These are phyloP conservation scores for Hericium coralloides DNA, from an alignment of 768 basidiomycete genomes.

Conservation along the genomic window DNA sequence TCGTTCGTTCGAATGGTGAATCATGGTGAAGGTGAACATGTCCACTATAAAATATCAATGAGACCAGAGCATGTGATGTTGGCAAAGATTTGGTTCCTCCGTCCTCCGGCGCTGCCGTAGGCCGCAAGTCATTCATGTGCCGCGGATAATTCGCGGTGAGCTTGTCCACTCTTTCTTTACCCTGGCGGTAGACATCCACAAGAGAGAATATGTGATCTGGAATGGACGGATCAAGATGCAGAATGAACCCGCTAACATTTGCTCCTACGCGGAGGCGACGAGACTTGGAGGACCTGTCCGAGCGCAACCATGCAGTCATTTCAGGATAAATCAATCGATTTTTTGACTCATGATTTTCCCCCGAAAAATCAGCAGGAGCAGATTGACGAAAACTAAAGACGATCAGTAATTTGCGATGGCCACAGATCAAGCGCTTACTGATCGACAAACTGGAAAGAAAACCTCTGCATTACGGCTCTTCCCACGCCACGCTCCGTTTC, in stretches of 20 bases:
- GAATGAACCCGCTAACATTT: slow-evolving; percentile 73
- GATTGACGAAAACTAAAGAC: slow-evolving; percentile 71
- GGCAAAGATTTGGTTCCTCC: slow-evolving; percentile 20
- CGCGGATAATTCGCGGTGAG: slow-evolving; percentile 50
- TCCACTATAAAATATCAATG: slow-evolving; percentile 78
- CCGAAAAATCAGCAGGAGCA: slow-evolving; percentile 57
- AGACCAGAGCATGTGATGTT: slow-evolving; percentile 53
- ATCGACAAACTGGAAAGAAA: slow-evolving; percentile 82
- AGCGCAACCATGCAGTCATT: slow-evolving; percentile 67
- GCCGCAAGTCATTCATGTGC: slow-evolving; percentile 17
- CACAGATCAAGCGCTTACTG: slow-evolving; percentile 35
- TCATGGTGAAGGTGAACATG: slow-evolving; percentile 65
- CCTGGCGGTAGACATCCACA: slow-evolving; percentile 76
- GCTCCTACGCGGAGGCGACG: slow-evolving; percentile 56
- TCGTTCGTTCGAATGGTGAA: not conserved
- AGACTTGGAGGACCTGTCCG: slow-evolving; percentile 37
- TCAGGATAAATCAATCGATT: slow-evolving; percentile 75
- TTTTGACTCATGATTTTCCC: slow-evolving; percentile 54
- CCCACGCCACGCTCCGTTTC: slow-evolving; percentile 69
- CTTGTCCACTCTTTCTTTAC: slow-evolving; percentile 67
- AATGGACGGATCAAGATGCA: slow-evolving; percentile 78
- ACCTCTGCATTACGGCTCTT: slow-evolving; percentile 55
- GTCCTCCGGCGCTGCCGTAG: slow-evolving; percentile 1
- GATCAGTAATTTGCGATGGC: not conserved
- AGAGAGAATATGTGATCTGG: slow-evolving; percentile 74